A percentile compares a stretch with the other conserved stretches of the same genome.
Conservation (phyloP, 805 yeast genomes). For the Dipodascus geniculatus region DNA sequence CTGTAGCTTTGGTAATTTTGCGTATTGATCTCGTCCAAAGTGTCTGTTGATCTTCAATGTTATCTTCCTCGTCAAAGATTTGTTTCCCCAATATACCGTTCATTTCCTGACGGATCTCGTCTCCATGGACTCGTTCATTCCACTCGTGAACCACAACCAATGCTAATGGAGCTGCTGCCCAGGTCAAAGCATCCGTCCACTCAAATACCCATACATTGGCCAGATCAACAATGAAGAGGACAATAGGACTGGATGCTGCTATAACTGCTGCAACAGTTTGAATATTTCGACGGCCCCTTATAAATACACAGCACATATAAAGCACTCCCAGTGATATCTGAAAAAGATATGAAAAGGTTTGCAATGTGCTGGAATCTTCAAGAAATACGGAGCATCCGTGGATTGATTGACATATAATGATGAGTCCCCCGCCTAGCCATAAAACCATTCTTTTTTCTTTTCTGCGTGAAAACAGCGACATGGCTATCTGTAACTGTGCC, state of each 20-base stretch:
- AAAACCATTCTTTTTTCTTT: constrained; percentile 56
- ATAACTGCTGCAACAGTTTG: constrained; percentile 43
- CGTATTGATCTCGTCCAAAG: too few relatives aligned
- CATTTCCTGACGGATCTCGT: constrained; percentile 49
- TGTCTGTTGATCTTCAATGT: too few relatives aligned
- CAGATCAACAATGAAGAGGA: constrained; percentile 66
- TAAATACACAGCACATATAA: constrained; percentile 46
- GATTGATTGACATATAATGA: constrained; percentile 46
- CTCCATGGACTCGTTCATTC: constrained; percentile 51
- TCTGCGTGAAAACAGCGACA: constrained; percentile 54
- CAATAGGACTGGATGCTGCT: constrained; percentile 49
- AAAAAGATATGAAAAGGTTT: constrained; percentile 63
- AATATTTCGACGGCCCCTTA: constrained; percentile 36
- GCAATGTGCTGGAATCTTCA: constrained; percentile 32
- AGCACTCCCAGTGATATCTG: constrained; percentile 60
- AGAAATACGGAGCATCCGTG: constrained; percentile 60
- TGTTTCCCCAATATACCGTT: constrained; percentile 67
- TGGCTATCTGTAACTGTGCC: constrained; percentile 60
- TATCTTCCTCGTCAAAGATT: constrained; percentile 54
- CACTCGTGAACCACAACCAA: constrained; percentile 80
- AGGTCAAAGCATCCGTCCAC: constrained; percentile 59
- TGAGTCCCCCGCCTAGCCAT: constrained; percentile 42
- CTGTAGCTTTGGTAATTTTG: too few relatives aligned
- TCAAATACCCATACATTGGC: constrained; percentile 63
- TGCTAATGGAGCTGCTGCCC: constrained; percentile 55